Percentiles rank a stretch among this genome's conserved stretches.
These are phyloP conservation scores for Glycine soja DNA, from an alignment of 306 rosid genomes.

Conservation along the genomic window DNA sequence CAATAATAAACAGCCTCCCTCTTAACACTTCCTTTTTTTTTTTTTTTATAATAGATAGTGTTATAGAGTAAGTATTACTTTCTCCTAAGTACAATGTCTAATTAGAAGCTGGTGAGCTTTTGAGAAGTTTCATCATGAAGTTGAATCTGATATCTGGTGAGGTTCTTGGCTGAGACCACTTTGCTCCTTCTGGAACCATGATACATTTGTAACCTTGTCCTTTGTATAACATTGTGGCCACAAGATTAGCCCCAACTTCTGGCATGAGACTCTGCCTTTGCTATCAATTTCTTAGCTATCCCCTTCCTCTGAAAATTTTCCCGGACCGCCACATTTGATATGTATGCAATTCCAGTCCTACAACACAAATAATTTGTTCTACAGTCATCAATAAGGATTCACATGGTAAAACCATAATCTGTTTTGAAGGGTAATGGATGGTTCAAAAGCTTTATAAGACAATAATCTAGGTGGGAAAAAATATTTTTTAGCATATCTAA, in stretches of 20 bases:
- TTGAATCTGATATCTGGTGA: constrained; percentile 66
- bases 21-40: neutral
- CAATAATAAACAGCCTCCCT: constrained; percentile 2
- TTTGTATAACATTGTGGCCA: constrained; percentile 70
- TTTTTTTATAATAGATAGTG: neutral
- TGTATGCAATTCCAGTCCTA: constrained; percentile 90
- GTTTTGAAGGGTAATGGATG: neutral
- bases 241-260: constrained; percentile 80
- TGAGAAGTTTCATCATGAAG: constrained; percentile 94
- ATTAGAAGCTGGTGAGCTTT: constrained; percentile 43
- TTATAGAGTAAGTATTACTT: constrained; percentile 4
- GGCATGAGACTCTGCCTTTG: constrained; percentile 81
- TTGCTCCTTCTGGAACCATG: constrained; percentile 84
- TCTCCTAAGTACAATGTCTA: constrained; percentile 35
- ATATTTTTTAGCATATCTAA: neutral
- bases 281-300: constrained; percentile 72
- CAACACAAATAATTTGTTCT: constrained; percentile 6
- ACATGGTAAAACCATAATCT: neutral
- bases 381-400: neutral
- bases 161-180: constrained; percentile 86
- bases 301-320: constrained; percentile 79
- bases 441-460: neutral
- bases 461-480: neutral
- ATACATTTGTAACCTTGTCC: constrained; percentile 77
- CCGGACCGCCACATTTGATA: constrained; percentile 86